phyloP scores from a whole-genome alignment of 2,329 filamentous ascomycete genomes.

The Tolypocladium inflatum region DNA sequence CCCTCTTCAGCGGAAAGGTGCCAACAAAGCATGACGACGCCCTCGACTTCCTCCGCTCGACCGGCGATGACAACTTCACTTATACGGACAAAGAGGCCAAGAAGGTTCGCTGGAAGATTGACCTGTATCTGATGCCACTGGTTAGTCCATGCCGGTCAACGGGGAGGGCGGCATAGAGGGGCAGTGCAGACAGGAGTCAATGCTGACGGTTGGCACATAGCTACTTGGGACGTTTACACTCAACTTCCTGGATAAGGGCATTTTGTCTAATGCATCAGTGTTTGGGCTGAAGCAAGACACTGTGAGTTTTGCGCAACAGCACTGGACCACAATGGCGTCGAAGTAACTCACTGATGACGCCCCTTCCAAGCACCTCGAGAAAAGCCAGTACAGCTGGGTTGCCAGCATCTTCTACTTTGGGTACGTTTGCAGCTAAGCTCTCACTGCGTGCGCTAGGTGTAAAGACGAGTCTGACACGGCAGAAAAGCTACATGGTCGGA shows the following conservation, averaged over 20 bases:
- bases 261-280: slow-evolving; percentile 1
- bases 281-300: neutral
- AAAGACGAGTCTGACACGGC: neutral
- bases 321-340: no score
- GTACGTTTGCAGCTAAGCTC: neutral
- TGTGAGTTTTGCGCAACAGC: neutral
- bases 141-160: neutral
- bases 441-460: no score
- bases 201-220: neutral
- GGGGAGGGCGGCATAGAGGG: no score
- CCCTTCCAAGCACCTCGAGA: slow-evolving; percentile 1
- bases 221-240: neutral
- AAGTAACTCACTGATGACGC: no score
- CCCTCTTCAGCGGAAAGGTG: no score
- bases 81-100: no score
- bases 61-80: no score
- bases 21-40: no score
- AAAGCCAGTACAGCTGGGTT: slow-evolving; percentile 5
- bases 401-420: slow-evolving; percentile 3
- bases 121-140: slow-evolving; percentile 4
- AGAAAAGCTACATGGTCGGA: neutral
- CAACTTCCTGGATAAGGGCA: slow-evolving; percentile 4
- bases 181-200: neutral
- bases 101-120: no score
- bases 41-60: no score